phyloP scores from a whole-genome alignment of 495 filamentous ascomycete genomes.

The Penicillium cosmopolitanum region DNA sequence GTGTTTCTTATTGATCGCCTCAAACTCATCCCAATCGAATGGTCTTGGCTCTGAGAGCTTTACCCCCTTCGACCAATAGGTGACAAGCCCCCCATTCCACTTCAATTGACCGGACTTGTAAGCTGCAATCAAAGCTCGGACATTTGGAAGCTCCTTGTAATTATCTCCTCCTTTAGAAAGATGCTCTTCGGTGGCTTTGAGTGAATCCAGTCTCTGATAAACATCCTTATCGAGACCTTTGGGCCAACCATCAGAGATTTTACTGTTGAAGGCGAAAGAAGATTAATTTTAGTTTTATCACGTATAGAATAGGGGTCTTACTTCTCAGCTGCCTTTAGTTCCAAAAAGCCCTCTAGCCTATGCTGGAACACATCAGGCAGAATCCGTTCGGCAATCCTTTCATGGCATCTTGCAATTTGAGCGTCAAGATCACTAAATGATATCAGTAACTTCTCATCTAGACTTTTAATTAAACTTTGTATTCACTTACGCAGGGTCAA shows the following conservation, averaged over 20 bases:
- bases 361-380: constrained; percentile 16
- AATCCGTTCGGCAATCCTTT: constrained; percentile 18
- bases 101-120: constrained; percentile 1
- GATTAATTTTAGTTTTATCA: too few relatives aligned
- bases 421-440: constrained; percentile 15
- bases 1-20: background rate
- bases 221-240: background rate
- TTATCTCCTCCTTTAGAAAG: background rate
- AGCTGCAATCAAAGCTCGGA: background rate
- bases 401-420: constrained; percentile 16
- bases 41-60: constrained; percentile 9
- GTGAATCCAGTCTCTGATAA: background rate
- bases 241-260: background rate
- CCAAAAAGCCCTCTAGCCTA: constrained; percentile 3
- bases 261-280: background rate
- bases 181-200: background rate
- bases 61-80: constrained; percentile 11
- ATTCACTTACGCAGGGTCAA: too few relatives aligned
- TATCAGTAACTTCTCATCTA: too few relatives aligned
- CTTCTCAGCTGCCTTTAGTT: background rate
- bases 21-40: constrained; percentile 7
- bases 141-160: background rate
- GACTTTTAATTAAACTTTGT: too few relatives aligned
- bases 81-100: constrained; percentile 9
- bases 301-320: background rate